Percentiles rank a stretch among this genome's conserved stretches.
phyloP scores from a whole-genome alignment of 352 stramenopile species.

The Globisporangium nunn region DNA sequence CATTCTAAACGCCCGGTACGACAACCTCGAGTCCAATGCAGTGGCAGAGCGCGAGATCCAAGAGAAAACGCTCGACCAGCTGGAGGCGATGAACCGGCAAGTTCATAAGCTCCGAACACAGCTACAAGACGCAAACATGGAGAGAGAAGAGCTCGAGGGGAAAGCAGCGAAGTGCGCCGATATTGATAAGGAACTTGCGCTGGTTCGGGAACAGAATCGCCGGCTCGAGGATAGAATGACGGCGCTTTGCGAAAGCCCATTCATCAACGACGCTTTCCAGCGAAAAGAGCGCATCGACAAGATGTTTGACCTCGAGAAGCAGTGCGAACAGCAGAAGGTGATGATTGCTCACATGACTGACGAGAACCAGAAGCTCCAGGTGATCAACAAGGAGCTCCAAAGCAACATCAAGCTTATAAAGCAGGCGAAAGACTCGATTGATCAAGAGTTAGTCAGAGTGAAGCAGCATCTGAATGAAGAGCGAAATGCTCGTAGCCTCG shows the following conservation, averaged over 20 bases:
- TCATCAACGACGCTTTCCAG: conserved; percentile 90
- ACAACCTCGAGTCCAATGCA: conserved; percentile 82
- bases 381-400: conserved; percentile 76
- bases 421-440: conserved; percentile 57
- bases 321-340: conserved; percentile 67
- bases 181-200: conserved; percentile 68
- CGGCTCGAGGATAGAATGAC: conserved; percentile 89
- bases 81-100: conserved; percentile 89
- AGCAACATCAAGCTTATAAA: conserved; percentile 78
- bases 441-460: conserved; percentile 54
- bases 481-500: conserved; percentile 30
- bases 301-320: conserved; percentile 80
- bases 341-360: conserved; percentile 62
- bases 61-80: conserved; percentile 79
- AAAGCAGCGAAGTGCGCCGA: conserved; percentile 56
- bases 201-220: conserved; percentile 76
- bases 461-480: conserved; percentile 69
- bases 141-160: conserved; percentile 75
- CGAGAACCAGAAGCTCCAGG: conserved; percentile 80
- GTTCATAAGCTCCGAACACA: conserved; percentile 84
- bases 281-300: conserved; percentile 83
- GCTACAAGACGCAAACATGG: conserved; percentile 67
- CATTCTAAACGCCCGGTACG: conserved; percentile 85
- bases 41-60: conserved; percentile 85
- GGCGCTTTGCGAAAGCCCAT: conserved; percentile 88